Evolutionary conservation across 768 basidiomycete species (phyloP).

Genomic region (Phaeolepiota aurea): DNA sequence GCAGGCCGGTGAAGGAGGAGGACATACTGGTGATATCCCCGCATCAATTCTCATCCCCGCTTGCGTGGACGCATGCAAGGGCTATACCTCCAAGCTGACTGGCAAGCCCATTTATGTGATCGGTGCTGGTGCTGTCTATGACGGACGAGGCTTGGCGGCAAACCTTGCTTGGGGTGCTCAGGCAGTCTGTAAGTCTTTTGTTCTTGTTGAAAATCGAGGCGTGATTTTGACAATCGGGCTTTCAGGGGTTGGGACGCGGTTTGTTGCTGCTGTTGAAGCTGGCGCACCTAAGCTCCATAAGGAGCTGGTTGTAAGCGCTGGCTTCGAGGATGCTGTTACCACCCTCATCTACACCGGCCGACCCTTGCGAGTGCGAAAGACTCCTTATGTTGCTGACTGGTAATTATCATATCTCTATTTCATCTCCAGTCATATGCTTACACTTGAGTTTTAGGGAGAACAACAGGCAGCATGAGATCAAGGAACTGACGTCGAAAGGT

Average conservation of each 20-base stretch:
- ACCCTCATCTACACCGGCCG: conserved; percentile 90
- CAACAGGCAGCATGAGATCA: conserved; percentile 75
- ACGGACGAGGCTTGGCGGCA: conserved; percentile 81
- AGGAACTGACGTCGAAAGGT: conserved; percentile 75
- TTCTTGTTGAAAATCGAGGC: background rate
- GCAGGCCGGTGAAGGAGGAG: conserved; percentile 89
- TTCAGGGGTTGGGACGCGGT: conserved; percentile 75
- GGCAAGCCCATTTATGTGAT: conserved; percentile 81
- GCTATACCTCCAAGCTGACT: conserved; percentile 69
- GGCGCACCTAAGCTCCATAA: conserved; percentile 81
- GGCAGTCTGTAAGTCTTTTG: conserved; percentile 61
- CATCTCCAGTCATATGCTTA: background rate
- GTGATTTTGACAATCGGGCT: conserved; percentile 6
- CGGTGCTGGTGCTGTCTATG: conserved; percentile 88
- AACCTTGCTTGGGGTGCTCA: conserved; percentile 87
- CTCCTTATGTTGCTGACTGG: conserved; percentile 83
- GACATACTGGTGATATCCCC: conserved; percentile 79
- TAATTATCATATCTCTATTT: conserved; percentile 19
- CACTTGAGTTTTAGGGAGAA: conserved; percentile 43
- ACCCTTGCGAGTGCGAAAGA: conserved; percentile 78
- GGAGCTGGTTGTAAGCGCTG: conserved; percentile 59
- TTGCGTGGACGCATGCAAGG: conserved; percentile 78
- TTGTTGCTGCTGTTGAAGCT: conserved; percentile 78
- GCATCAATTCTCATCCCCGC: conserved; percentile 86
- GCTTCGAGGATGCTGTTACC: conserved; percentile 71